Base-by-base conservation (phyloP, 345 rosid species). In the Populus ilicifolia region DNA sequence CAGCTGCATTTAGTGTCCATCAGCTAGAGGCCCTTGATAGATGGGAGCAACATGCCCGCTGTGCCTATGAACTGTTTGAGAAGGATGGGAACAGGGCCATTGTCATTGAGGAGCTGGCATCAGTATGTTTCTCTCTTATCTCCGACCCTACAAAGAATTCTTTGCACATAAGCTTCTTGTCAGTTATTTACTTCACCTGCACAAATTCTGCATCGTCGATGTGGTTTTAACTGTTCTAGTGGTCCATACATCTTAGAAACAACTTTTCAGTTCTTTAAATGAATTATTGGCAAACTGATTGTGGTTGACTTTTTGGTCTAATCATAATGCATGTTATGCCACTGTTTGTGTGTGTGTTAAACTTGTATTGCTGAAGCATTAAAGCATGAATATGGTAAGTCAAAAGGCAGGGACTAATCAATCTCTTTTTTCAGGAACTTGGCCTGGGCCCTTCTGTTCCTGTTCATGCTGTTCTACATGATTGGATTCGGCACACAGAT, bases 51-150 rank as follows among this genome's bases (percentile, higher is more conserved):
- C 94, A 90, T 82, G 96, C 93, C 23, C 96, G 90, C 4, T 84
- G 88, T 71, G 99, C 99, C 27, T 96, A 91, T 75, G 98, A 96
- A 80, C 88, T 91, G 50, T 96, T 94, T n/a, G 99, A 96, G 72
- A 91, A 91, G 86, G 92, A 96, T n/a, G 99, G 99, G 78, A 96
- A 96, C 86, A 83, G 96, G 78, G 89, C 92, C 50, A 94, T 96
- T 52, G 78, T 94, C 80, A 96, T 96, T 8, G 94, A 96, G 77
- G 99, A 94, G 80, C 94, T 96, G 33, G 98, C 98, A 56, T 91
- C 98, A 1, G 99, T 96, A 85, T 79, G 91, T 77, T 76, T 69
- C 6, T 52, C 23, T 18, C 23, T 68, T 18, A 41, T 59, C n/a
- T 48, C 56, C 17, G 38, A 38, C 17, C 62, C 41, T 38, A 11